phyloP scores from a whole-genome alignment of 352 stramenopile species.

The Phytophthora parvispora region DNA sequence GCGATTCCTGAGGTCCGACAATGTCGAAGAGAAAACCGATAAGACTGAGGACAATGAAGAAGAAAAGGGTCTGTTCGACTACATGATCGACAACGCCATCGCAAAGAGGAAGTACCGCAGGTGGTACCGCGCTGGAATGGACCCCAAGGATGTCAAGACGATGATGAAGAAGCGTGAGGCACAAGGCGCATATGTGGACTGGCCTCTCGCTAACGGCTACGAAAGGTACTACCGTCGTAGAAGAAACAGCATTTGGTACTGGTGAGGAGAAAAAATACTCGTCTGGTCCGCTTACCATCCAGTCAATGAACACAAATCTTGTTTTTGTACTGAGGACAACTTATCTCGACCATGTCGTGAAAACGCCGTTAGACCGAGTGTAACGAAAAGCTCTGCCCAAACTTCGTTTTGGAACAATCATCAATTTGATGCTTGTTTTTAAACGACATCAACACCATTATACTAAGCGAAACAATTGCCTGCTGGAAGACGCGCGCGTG shows the following conservation, averaged over 20 bases:
- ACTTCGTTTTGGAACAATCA: no score
- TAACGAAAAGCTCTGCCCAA: no score
- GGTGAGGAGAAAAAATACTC: not conserved
- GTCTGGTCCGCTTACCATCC: not conserved
- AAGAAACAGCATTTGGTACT: not conserved
- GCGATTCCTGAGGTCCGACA: not conserved
- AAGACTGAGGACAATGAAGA: not conserved
- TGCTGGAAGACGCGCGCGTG: no score
- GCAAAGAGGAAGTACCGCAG: not conserved
- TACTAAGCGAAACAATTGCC: no score
- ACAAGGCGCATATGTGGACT: not conserved
- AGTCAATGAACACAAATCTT: not conserved
- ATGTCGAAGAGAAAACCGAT: not conserved
- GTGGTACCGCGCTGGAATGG: not conserved
- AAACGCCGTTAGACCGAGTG: no score
- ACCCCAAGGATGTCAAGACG: not conserved
- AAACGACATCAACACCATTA: no score
- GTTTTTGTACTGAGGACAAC: not conserved
- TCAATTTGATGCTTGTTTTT: no score
- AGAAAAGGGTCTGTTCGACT: not conserved
- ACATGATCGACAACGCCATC: not conserved
- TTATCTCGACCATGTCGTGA: no score
- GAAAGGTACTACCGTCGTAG: not conserved
- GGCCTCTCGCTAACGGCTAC: not conserved
- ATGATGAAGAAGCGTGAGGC: not conserved